Conservation (phyloP, 208 protist species). For the Leishmania amazonensis region DNA sequence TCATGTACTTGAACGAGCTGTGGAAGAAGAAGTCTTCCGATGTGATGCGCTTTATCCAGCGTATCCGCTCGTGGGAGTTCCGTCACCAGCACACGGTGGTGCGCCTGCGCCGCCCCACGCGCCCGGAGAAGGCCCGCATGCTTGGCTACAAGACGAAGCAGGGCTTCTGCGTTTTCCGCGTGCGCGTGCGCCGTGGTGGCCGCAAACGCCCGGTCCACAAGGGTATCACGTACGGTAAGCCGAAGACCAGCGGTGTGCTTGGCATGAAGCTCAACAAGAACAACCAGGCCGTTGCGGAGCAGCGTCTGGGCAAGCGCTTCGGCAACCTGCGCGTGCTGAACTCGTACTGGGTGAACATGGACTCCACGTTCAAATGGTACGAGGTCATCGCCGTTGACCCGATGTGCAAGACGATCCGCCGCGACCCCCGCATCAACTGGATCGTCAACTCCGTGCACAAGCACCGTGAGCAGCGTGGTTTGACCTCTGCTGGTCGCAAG, state of each 20-base stretch:
- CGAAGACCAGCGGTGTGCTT: slow-evolving; percentile 97
- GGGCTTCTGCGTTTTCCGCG: slow-evolving; percentile 99
- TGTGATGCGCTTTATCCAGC: slow-evolving; percentile 99
- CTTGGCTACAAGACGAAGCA: slow-evolving; percentile 99
- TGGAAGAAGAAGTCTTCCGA: slow-evolving; percentile 99
- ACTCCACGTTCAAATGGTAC: slow-evolving; percentile 98
- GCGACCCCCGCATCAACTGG: slow-evolving; percentile 99
- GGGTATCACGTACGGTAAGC: slow-evolving; percentile 99
- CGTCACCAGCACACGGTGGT: slow-evolving; percentile 95
- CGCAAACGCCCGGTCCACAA: slow-evolving; percentile 97
- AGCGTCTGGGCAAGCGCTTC: slow-evolving; percentile 96
- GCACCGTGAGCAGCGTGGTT: slow-evolving; percentile 98
- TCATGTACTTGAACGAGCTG: slow-evolving; percentile 99
- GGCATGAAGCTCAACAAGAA: slow-evolving; percentile 97
- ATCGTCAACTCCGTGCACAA: slow-evolving; percentile 97
- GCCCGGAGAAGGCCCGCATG: slow-evolving; percentile 99
- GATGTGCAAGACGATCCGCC: slow-evolving; percentile 96
- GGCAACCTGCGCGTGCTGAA: slow-evolving; percentile 99
- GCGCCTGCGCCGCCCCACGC: slow-evolving; percentile 95
- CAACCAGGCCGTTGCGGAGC: slow-evolving; percentile 97
- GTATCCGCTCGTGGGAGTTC: slow-evolving; percentile 99
- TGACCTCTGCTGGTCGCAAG: slow-evolving; percentile 97
- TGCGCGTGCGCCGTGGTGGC: slow-evolving; percentile 98
- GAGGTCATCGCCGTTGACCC: slow-evolving; percentile 99
- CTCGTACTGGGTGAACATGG: slow-evolving; percentile 99